Base-by-base conservation (phyloP, 2,329 filamentous ascomycete genomes). In the Aureobasidium sp. region DNA sequence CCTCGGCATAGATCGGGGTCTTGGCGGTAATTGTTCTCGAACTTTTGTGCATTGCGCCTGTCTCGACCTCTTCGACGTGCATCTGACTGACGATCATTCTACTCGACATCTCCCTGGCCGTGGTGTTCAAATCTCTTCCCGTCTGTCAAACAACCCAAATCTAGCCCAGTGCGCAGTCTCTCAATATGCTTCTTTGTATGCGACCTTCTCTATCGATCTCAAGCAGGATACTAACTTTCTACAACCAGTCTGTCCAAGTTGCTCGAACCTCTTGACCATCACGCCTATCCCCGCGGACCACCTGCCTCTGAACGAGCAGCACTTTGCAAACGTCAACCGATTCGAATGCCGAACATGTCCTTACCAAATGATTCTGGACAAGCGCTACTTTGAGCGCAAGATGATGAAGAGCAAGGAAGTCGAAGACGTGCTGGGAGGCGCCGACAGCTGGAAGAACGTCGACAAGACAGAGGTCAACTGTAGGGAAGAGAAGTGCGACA, bases 301-400 rank as follows among this genome's bases (percentile, higher is more conserved):
- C 57, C 66, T 67, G 39, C 68, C 69, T 36, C 74, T 76, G 56
- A 76, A 77, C 44, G 74, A 74, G 63, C 67, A 73, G 22, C 69
- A 72, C 62, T 68, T 67, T 56, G 70, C 69, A 5, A 77, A 76
- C 64, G 74, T 77, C 49, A 97, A 97, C 79, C 88, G 91, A 63
- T 91, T 97, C 76, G 91, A 96, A 77, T 99, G 94, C 79, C 89
- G 91, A 63, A 96, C 91, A 63, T 99, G 94, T 70, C 93, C 94
- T 4, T 99, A 96, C 79, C 87, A 95, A 74, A 91, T 91, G 76
- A 80, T 88, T 63, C 87, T 97, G 70, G 86, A 87, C 67, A 84
- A 87, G 70, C 85, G 87, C 64, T 89, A 91, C 76, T 96, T 86
- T 77, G 91, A 96, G 71, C 88, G 90, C 68, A 88, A 88, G 67